Conservation (phyloP, 2,329 filamentous ascomycete species). For the Xylaria arbuscula region DNA sequence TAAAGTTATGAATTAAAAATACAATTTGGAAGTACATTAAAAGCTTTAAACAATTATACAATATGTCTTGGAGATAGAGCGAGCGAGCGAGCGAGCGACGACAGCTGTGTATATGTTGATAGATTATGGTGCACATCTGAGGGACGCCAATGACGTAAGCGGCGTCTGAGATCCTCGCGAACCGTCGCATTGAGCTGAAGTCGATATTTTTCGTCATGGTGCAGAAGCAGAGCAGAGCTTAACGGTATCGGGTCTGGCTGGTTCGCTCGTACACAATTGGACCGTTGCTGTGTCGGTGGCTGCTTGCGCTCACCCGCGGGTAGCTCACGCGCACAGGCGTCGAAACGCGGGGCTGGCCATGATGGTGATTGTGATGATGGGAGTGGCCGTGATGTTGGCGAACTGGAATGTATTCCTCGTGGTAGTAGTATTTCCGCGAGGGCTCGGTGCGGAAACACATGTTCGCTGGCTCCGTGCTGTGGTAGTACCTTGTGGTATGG, state of each 20-base stretch:
- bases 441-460: constrained; percentile 64
- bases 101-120: not conserved
- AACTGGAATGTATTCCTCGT: constrained; percentile 63
- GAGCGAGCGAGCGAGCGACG: not conserved
- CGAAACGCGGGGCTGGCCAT: constrained; percentile 50
- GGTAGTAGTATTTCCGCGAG: constrained; percentile 64
- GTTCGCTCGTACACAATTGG: constrained; percentile 57
- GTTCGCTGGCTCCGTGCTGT: constrained; percentile 42
- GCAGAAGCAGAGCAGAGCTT: not conserved
- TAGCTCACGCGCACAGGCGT: constrained; percentile 53
- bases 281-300: constrained; percentile 49
- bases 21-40: not conserved
- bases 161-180: not conserved
- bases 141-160: constrained; percentile 31
- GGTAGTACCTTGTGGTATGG: constrained; percentile 32
- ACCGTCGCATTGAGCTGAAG: not conserved
- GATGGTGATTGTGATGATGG: constrained; percentile 51
- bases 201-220: not conserved
- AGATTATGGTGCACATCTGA: not conserved
- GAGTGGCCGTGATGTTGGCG: constrained; percentile 53
- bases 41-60: not conserved
- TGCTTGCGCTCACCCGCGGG: constrained; percentile 56
- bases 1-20: not conserved
- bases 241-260: constrained; percentile 51
- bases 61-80: not conserved